Base-by-base conservation (phyloP, 345 rosid genomes). In the Citrus medica region DNA sequence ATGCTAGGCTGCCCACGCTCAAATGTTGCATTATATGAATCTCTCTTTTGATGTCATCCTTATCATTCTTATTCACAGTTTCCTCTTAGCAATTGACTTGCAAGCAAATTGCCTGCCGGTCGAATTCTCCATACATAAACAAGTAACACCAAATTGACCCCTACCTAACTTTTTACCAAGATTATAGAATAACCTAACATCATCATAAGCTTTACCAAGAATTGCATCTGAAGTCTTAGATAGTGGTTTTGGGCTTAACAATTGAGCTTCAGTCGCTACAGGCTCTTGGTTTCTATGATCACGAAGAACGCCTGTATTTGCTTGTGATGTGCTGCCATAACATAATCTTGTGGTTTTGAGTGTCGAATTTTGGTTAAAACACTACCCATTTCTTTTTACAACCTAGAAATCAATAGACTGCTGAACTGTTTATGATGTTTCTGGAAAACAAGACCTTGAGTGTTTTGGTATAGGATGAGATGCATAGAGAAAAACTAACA, bases 101-200 rank as follows among this genome's bases (percentile, higher is more conserved):
- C 98, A 95, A 59, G 99, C 98, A 80, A 84, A 93, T 10, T 80
- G 65, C 71, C 79, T 86, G 10, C 94, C 93, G 0, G 93, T 86
- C 0, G 97, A 87, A 42, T 90, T 92, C 90, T 93, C 97, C 0
- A 84, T 89, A 71, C 98, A 93, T 0, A 93, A 84, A 82, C 89
- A 87, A 67, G 97, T 93, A 17, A 92, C 93, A n/a, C 99, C 99
- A 81, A 93, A 93, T 55, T 95, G 98, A 19, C 98, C 99, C 78
- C 95, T 88, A 14, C 99, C 98, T 81, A 95, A 46, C 80, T 91
- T 94, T 77, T 85, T 92, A 22, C 99, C 94, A 60, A 93, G 8
- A 1, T 90, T 78, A 62, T 93, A 95, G 83, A 81, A 85, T 12
- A 74, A 70, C 80, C 60, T 91, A 80, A 95, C 89, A 24, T 95